A percentile compares a stretch with the other conserved stretches of the same genome.
phyloP scores from a whole-genome alignment of 1,139 yeast species.

The Blastobotrys indianensis region DNA sequence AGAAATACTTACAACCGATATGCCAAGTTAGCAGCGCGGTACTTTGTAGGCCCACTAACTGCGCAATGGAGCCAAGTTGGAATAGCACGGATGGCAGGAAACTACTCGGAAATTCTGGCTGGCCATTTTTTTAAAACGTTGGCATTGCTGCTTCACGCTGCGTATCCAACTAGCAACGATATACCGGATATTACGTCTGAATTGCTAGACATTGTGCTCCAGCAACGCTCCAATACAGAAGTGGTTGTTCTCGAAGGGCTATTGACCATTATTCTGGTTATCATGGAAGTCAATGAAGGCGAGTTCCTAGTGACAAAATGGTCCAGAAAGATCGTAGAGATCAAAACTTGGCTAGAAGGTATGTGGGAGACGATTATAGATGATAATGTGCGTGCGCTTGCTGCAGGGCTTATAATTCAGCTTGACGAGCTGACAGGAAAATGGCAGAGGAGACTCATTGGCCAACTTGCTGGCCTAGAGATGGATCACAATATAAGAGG shows the following conservation, averaged over 20 bases:
- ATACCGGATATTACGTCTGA: conserved; percentile 56
- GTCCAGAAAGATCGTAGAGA: conserved; percentile 33
- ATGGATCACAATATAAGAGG: neutral
- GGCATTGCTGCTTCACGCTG: conserved; percentile 49
- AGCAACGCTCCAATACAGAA: conserved; percentile 21
- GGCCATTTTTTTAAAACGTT: conserved; percentile 58
- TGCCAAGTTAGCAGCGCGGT: conserved; percentile 42
- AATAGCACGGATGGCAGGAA: conserved; percentile 37
- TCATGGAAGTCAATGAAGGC: conserved; percentile 43
- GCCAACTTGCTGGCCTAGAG: conserved; percentile 17
- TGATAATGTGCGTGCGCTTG: conserved; percentile 41
- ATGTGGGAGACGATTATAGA: conserved; percentile 47
- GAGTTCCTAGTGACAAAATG: conserved; percentile 34
- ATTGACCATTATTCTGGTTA: conserved; percentile 43
- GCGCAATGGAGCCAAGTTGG: conserved; percentile 47
- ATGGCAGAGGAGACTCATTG: conserved; percentile 26
- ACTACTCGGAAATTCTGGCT: conserved; percentile 48
- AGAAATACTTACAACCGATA: conserved; percentile 33
- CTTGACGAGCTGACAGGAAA: conserved; percentile 34
- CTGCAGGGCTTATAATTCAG: conserved; percentile 46
- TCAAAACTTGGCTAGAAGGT: conserved; percentile 40
- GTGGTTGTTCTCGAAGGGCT: conserved; percentile 40
- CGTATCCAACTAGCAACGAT: conserved; percentile 49
- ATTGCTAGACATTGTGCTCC: conserved; percentile 38
- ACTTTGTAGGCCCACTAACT: conserved; percentile 52